phyloP scores from a whole-genome alignment of 108 stramenopile species.

The Poteriospumella lacustris region DNA sequence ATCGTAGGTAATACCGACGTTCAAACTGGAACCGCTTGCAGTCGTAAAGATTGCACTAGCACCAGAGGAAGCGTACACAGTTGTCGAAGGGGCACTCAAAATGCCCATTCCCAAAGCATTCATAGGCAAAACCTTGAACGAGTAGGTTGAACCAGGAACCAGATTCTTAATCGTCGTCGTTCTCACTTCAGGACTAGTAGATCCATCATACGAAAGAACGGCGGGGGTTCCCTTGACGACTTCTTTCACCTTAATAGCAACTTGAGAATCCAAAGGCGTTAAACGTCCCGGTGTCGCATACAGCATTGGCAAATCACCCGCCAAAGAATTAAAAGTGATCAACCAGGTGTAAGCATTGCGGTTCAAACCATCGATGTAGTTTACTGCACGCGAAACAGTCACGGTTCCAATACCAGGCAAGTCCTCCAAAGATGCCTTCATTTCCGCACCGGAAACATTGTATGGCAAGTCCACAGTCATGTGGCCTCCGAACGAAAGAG shows the following conservation, averaged over 20 bases:
- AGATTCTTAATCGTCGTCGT: slow-evolving; percentile 52
- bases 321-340: slow-evolving; percentile 63
- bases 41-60: slow-evolving; percentile 64
- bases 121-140: slow-evolving; percentile 71
- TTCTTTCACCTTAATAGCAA: slow-evolving; percentile 50
- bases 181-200: slow-evolving; percentile 45
- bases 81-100: slow-evolving; percentile 56
- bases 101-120: slow-evolving; percentile 64
- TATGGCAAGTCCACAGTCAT: slow-evolving; percentile 49
- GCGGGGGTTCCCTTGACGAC: slow-evolving; percentile 58
- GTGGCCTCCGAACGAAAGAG: slow-evolving; percentile 32
- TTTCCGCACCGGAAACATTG: slow-evolving; percentile 42
- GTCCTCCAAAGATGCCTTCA: slow-evolving; percentile 59
- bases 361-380: not conserved
- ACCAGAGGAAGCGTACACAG: slow-evolving; percentile 64
- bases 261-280: slow-evolving; percentile 27
- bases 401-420: slow-evolving; percentile 62
- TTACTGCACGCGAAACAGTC: slow-evolving; percentile 39
- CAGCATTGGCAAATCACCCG: slow-evolving; percentile 69
- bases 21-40: slow-evolving; percentile 62
- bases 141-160: slow-evolving; percentile 57
- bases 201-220: slow-evolving; percentile 64
- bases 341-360: slow-evolving; percentile 45
- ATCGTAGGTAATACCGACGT: slow-evolving; percentile 64
- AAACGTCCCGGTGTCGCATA: slow-evolving; percentile 57